These are phyloP conservation scores for Ormosia emarginata DNA, from an alignment of 306 rosid species.

Conservation along the genomic window DNA sequence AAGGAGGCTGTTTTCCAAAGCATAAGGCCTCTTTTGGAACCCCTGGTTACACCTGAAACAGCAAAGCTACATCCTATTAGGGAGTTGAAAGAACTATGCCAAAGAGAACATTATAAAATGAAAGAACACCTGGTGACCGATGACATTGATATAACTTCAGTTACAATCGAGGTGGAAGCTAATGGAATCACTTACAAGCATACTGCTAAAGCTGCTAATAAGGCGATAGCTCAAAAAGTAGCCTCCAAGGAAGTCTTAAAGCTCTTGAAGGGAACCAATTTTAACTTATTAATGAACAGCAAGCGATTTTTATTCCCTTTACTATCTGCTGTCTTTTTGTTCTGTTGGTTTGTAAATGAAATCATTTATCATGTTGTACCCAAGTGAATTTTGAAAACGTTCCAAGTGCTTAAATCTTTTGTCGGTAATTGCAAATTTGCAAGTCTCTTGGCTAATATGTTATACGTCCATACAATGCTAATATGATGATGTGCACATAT, in stretches of 20 bases:
- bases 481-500: neutral
- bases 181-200: constrained; percentile 17
- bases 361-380: neutral
- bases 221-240: constrained; percentile 20
- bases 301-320: neutral
- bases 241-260: constrained; percentile 51
- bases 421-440: neutral
- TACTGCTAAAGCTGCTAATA: constrained; percentile 16
- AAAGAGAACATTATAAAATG: constrained; percentile 15
- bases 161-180: constrained; percentile 48
- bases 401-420: neutral
- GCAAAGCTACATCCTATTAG: constrained; percentile 41
- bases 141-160: neutral
- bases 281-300: neutral
- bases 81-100: constrained; percentile 50
- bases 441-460: neutral
- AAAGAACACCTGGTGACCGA: neutral
- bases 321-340: neutral
- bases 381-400: neutral
- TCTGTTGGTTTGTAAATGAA: neutral
- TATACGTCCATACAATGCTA: neutral
- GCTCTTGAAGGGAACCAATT: constrained; percentile 32
- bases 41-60: constrained; percentile 61
- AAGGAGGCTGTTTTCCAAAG: constrained; percentile 44
- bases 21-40: constrained; percentile 61